Percentiles rank a stretch among this genome's conserved stretches.
Evolutionary conservation across 1,284 basidiomycete species (phyloP).

Genomic region (Amylostereum areolatum): DNA sequence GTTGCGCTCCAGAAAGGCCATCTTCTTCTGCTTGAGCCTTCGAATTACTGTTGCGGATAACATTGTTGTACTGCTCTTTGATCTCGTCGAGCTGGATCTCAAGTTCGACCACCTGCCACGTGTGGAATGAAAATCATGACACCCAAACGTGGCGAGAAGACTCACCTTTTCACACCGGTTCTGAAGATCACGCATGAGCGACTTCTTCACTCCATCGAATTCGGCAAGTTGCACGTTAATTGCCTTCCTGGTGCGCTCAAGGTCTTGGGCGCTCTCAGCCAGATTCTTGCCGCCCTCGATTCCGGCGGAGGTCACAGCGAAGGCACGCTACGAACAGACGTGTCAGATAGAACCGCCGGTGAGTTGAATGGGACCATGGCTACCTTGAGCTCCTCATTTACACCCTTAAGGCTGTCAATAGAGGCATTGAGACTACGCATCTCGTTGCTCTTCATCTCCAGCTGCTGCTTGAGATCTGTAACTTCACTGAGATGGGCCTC

Average conservation of each 20-base stretch:
- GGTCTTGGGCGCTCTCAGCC: constrained; percentile 93
- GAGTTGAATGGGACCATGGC: constrained; percentile 8
- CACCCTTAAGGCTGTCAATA: constrained; percentile 90
- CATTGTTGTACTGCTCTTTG: constrained; percentile 98
- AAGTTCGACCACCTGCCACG: constrained; percentile 87
- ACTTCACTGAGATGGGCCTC: constrained; percentile 87
- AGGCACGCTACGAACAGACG: constrained; percentile 66
- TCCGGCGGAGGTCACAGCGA: constrained; percentile 93
- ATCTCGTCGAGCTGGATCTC: constrained; percentile 99
- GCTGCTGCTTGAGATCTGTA: constrained; percentile 85
- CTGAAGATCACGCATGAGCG: constrained; percentile 96
- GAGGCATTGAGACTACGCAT: constrained; percentile 80
- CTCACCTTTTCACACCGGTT: constrained; percentile 98
- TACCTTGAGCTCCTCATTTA: constrained; percentile 98
- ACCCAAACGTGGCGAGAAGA: constrained; percentile 6
- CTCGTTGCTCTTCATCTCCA: constrained; percentile 85
- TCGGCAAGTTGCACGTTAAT: constrained; percentile 97
- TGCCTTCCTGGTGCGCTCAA: constrained; percentile 94
- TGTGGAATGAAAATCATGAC: constrained; percentile 9
- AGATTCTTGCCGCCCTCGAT: constrained; percentile 96
- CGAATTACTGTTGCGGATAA: constrained; percentile 95
- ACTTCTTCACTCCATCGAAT: constrained; percentile 98
- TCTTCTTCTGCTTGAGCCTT: constrained; percentile 99
- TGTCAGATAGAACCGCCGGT: too few species aligned
- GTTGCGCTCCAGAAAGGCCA: constrained; percentile 97